Evolutionary conservation across 2,329 filamentous ascomycete genomes (phyloP).

Genomic region (Pseudodiploospora longispora): DNA sequence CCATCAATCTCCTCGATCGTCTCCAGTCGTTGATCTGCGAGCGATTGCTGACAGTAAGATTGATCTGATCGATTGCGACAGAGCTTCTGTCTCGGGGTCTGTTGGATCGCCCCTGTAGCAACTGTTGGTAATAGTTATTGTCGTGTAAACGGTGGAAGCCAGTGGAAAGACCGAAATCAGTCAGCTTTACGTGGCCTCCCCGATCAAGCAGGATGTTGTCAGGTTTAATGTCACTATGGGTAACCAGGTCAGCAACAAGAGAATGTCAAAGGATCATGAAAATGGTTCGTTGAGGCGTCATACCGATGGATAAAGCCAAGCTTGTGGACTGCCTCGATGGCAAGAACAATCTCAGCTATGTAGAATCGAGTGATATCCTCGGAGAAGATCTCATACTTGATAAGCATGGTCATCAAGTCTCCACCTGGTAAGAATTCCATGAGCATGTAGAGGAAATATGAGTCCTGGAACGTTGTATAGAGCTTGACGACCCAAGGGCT

Average conservation of each 20-base stretch:
- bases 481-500: constrained; percentile 99
- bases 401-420: constrained; percentile 99
- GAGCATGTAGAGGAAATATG: constrained; percentile 93
- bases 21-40: constrained; percentile 98
- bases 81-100: constrained; percentile 78
- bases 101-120: constrained; percentile 72
- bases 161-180: constrained; percentile 94
- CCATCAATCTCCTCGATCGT: constrained; percentile 89
- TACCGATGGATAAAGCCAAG: constrained; percentile 97
- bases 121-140: constrained; percentile 96
- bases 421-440: constrained; percentile 99
- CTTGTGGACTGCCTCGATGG: constrained; percentile 98
- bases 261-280: too few relatives aligned
- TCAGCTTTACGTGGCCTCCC: constrained; percentile 94
- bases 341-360: constrained; percentile 95
- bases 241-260: too few relatives aligned
- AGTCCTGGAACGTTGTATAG: constrained; percentile 95
- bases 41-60: constrained; percentile 94
- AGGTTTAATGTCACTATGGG: constrained; percentile 85
- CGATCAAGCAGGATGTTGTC: constrained; percentile 96
- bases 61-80: constrained; percentile 95
- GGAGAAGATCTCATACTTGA: constrained; percentile 99
- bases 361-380: constrained; percentile 99
- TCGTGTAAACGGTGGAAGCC: constrained; percentile 97
- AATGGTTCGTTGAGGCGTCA: constrained; percentile 23